A percentile compares a stretch with the other conserved stretches of the same genome.
These are phyloP conservation scores for Lycium ferocissimum DNA, from an alignment of 257 asterid species.

Conservation along the genomic window DNA sequence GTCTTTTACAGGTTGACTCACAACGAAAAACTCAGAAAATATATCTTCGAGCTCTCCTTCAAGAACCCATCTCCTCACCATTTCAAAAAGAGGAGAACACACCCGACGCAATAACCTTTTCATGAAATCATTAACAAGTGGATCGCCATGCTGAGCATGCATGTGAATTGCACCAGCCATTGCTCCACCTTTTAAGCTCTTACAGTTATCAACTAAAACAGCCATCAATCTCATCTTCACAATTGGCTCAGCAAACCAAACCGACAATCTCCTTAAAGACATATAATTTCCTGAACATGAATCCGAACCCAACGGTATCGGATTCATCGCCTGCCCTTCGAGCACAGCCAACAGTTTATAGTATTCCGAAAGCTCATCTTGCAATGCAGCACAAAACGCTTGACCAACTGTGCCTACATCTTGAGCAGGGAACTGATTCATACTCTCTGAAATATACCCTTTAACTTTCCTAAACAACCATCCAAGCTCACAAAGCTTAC, in stretches of 20 bases:
- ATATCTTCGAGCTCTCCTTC: constrained; percentile 99
- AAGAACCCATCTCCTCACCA: constrained; percentile 99
- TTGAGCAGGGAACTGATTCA: constrained; percentile 77
- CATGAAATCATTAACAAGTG: constrained; percentile 92
- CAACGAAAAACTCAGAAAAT: constrained; percentile 85
- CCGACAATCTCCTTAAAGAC: constrained; percentile 85
- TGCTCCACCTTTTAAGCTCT: constrained; percentile 94
- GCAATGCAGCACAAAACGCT: constrained; percentile 97
- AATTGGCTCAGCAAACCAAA: constrained; percentile 97
- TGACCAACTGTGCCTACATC: constrained; percentile 98
- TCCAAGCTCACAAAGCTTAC: constrained; percentile 93
- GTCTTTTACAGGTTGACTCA: constrained; percentile 92
- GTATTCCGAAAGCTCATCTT: constrained; percentile 88
- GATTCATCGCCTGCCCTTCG: constrained; percentile 95
- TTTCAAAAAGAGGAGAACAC: constrained; percentile 97
- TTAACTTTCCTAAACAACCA: constrained; percentile 92
- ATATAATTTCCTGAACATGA: constrained; percentile 74
- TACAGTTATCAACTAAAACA: constrained; percentile 92
- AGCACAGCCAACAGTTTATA: constrained; percentile 89
- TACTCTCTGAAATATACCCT: constrained; percentile 70
- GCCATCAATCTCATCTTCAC: constrained; percentile 99
- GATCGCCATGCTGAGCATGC: constrained; percentile 99
- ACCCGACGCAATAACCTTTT: constrained; percentile 86
- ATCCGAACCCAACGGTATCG: constrained; percentile 79
- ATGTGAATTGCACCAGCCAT: constrained; percentile 99